These are phyloP conservation scores for Alternaria gaisen DNA, from an alignment of 2,329 filamentous ascomycete species.

Conservation along the genomic window DNA sequence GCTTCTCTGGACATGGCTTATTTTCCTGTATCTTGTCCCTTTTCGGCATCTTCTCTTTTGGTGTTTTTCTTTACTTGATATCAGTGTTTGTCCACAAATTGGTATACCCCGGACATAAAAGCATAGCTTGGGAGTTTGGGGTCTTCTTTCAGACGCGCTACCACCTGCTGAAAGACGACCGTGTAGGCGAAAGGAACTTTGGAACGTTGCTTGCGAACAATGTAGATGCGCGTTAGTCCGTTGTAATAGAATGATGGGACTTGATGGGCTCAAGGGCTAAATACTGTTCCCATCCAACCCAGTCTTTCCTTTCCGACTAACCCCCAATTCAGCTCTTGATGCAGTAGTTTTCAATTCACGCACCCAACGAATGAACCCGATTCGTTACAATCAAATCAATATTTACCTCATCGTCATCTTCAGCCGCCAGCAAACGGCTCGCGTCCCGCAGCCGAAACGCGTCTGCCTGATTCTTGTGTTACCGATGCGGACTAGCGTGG, in stretches of 20 bases:
- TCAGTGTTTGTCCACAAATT: conserved; percentile 10
- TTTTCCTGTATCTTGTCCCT: not conserved
- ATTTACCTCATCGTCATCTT: not conserved
- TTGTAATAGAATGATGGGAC: no score
- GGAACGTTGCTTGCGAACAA: no score
- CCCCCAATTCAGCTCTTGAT: not conserved
- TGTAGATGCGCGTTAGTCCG: no score
- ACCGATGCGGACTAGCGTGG: not conserved
- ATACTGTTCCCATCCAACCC: no score
- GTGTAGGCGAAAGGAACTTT: no score
- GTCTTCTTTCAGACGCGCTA: not conserved
- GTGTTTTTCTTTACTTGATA: not conserved
- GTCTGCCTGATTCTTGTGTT: not conserved
- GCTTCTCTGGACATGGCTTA: not conserved
- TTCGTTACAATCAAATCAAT: not conserved
- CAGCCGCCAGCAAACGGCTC: not conserved
- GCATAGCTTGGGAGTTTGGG: conserved; percentile 15
- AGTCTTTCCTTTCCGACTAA: no score
- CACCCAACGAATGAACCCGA: not conserved
- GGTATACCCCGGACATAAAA: conserved; percentile 13
- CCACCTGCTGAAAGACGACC: no score
- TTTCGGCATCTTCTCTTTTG: not conserved
- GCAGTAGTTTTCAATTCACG: not conserved
- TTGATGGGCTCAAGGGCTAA: no score
- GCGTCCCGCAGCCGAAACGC: not conserved